These are phyloP conservation scores for Talaromyces albobiverticillius DNA, from an alignment of 2,329 filamentous ascomycete species.

Conservation along the genomic window DNA sequence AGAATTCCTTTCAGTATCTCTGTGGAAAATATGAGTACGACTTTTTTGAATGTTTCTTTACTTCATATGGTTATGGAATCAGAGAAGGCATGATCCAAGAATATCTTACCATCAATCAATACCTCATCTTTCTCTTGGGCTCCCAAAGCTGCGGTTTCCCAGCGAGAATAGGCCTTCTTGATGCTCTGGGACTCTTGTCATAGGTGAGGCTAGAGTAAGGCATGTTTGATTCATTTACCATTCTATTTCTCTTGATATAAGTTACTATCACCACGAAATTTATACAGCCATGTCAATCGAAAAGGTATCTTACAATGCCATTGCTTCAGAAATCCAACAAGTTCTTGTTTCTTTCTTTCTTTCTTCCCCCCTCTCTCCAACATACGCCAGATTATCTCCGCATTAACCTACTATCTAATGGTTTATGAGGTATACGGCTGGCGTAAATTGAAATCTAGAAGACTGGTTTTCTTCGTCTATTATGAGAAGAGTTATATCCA, in stretches of 20 bases:
- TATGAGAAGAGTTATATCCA: constrained; percentile 13
- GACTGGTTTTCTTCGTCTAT: constrained; percentile 3
- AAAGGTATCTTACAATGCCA: background rate
- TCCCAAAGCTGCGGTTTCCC: constrained; percentile 12
- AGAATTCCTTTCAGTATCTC: no score
- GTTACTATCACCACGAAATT: background rate
- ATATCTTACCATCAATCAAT: background rate
- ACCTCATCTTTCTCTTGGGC: constrained; percentile 23
- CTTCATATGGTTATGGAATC: no score
- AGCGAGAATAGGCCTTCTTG: no score
- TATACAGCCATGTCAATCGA: constrained; percentile 16
- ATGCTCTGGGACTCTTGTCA: no score
- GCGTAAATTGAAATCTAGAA: constrained; percentile 67
- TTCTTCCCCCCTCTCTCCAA: background rate
- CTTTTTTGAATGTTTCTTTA: no score
- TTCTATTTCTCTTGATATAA: constrained; percentile 18
- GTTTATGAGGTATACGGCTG: constrained; percentile 93
- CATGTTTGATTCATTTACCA: background rate
- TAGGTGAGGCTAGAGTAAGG: no score
- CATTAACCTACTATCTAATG: constrained; percentile 61
- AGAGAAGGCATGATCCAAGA: background rate
- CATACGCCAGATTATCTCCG: constrained; percentile 80
- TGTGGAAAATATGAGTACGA: no score
- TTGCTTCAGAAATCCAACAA: background rate
- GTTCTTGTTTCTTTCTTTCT: background rate